These are phyloP conservation scores for Trifolium subterraneum DNA, from an alignment of 306 rosid genomes.

Conservation along the genomic window DNA sequence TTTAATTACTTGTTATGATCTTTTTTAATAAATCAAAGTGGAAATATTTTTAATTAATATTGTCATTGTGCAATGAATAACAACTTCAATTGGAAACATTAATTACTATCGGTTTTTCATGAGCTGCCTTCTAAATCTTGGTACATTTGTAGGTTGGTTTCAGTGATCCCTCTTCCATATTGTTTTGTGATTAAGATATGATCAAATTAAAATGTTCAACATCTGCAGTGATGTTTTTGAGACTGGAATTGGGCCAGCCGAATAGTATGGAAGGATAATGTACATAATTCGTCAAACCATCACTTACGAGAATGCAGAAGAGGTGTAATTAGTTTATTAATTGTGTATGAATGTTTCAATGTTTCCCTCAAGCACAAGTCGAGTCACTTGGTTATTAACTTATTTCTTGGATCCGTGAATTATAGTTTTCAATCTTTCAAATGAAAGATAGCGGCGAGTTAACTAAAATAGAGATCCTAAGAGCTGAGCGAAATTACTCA, in stretches of 20 bases:
- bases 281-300: slow-evolving; percentile 87
- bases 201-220: slow-evolving; percentile 38
- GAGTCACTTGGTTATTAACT: neutral
- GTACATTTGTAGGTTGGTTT: slow-evolving; percentile 99
- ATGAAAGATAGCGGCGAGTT: slow-evolving; percentile 72
- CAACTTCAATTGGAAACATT: slow-evolving; percentile 12
- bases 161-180: slow-evolving; percentile 95
- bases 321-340: slow-evolving; percentile 67
- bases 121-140: slow-evolving; percentile 90
- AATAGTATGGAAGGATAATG: slow-evolving; percentile 92
- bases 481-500: too few relatives aligned
- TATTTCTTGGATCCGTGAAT: neutral
- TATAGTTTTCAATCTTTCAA: slow-evolving; percentile 31
- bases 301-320: slow-evolving; percentile 81
- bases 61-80: too few relatives aligned
- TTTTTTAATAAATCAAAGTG: slow-evolving; percentile 14
- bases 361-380: slow-evolving; percentile 3
- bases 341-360: slow-evolving; percentile 10
- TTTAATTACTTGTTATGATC: slow-evolving; percentile 27
- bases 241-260: slow-evolving; percentile 90
- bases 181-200: slow-evolving; percentile 42
- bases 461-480: slow-evolving; percentile 78
- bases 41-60: neutral
- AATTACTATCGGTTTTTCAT: slow-evolving; percentile 35
- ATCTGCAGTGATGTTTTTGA: slow-evolving; percentile 84